Percentiles rank a stretch among this genome's conserved stretches.
Conservation (phyloP, 2,329 filamentous ascomycete species). For the Cladobotryum protrusum region DNA sequence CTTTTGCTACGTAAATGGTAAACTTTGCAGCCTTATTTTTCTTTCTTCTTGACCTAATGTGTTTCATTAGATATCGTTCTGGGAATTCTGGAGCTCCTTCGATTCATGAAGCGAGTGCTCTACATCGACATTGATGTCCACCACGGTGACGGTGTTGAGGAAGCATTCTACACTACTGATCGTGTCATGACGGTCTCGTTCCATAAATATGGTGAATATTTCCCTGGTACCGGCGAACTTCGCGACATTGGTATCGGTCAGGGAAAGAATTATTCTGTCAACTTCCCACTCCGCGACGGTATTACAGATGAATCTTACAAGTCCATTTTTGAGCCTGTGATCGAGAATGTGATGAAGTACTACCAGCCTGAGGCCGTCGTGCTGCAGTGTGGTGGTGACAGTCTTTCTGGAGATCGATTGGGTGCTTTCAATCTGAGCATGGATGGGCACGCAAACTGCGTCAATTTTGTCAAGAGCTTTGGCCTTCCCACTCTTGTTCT, state of each 20-base stretch:
- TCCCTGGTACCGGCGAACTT: conserved; percentile 84
- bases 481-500: conserved; percentile 83
- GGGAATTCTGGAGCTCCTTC: conserved; percentile 85
- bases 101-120: conserved; percentile 87
- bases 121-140: conserved; percentile 97
- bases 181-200: conserved; percentile 90
- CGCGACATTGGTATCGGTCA: conserved; percentile 80
- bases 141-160: conserved; percentile 87
- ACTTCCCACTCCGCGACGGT: conserved; percentile 85
- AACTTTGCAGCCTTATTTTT: conserved; percentile 22
- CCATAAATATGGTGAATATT: conserved; percentile 96
- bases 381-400: conserved; percentile 92
- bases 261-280: conserved; percentile 84
- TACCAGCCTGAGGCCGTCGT: conserved; percentile 91
- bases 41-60: background rate
- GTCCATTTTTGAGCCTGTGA: conserved; percentile 85
- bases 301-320: conserved; percentile 88
- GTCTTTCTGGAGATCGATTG: conserved; percentile 84
- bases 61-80: conserved; percentile 75
- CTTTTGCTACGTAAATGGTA: conserved; percentile 97
- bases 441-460: conserved; percentile 89
- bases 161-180: conserved; percentile 88
- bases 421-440: conserved; percentile 98
- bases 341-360: conserved; percentile 76
- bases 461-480: conserved; percentile 84